phyloP scores from a whole-genome alignment of 148 eudicot species.

The Simmondsia chinensis region DNA sequence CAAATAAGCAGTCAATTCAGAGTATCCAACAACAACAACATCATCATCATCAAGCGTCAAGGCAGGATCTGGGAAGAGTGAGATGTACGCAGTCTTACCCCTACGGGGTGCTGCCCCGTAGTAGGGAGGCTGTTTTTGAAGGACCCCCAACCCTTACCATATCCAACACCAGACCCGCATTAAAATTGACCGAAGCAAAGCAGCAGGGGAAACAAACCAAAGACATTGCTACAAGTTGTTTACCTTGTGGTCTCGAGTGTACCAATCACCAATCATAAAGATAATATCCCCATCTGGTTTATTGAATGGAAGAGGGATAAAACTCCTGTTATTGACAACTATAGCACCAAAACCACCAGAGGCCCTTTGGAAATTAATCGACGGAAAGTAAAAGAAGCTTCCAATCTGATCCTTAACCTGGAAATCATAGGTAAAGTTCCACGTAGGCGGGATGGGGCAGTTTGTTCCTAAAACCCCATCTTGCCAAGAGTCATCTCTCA shows the following conservation, averaged over 20 bases:
- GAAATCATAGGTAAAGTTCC: constrained; percentile 82
- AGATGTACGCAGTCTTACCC: too few species aligned
- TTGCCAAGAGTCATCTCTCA: constrained; percentile 86
- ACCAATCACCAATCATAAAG: constrained; percentile 94
- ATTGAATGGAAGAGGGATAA: constrained; percentile 60
- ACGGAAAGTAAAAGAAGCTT: constrained; percentile 78
- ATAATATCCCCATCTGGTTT: constrained; percentile 71
- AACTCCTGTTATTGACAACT: constrained; percentile 40
- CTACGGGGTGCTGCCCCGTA: too few species aligned
- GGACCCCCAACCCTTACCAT: too few species aligned
- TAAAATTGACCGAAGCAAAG: too few species aligned
- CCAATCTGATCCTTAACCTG: constrained; percentile 97
- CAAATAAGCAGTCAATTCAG: background rate
- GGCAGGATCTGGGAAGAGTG: too few species aligned
- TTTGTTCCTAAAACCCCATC: constrained; percentile 89
- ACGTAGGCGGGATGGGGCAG: constrained; percentile 71
- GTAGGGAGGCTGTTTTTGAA: too few species aligned
- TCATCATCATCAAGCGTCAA: too few species aligned
- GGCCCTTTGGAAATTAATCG: constrained; percentile 80
- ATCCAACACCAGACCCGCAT: too few species aligned
- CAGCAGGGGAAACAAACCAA: too few species aligned
- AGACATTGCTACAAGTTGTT: too few species aligned
- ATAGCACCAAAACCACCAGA: constrained; percentile 84
- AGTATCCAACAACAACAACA: too few species aligned
- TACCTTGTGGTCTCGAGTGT: constrained; percentile 73